A percentile compares a stretch with the other conserved stretches of the same genome.
phyloP scores from a whole-genome alignment of 306 rosid genomes.

The Heteromeles arbutifolia region DNA sequence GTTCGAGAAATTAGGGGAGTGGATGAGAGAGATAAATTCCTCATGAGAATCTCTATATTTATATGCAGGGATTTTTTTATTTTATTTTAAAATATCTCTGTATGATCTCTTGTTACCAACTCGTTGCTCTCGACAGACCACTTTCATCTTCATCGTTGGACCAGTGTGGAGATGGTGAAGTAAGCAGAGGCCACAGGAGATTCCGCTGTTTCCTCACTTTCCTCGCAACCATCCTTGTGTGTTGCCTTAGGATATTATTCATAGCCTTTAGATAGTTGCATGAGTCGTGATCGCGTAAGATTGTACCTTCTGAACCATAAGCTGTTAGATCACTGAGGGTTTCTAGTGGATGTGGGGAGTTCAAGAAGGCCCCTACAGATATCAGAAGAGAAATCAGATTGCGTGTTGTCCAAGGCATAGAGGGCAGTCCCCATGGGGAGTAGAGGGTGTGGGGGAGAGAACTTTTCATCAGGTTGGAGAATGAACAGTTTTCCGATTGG shows the following conservation, averaged over 20 bases:
- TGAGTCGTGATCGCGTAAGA: conserved; percentile 61
- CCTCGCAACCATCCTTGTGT: conserved; percentile 20
- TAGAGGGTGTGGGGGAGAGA: conserved; percentile 74
- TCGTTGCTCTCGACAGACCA: conserved; percentile 12
- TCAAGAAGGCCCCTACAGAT: conserved; percentile 47
- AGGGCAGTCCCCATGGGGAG: conserved; percentile 48
- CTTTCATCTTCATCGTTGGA: conserved; percentile 36
- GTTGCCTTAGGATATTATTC: conserved; percentile 39
- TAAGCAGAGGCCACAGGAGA: conserved; percentile 38
- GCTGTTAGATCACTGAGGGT: conserved; percentile 68
- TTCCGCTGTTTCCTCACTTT: conserved; percentile 34
- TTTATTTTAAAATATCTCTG: not conserved
- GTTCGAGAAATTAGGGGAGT: no score
- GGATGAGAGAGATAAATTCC: not conserved
- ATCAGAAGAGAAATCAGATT: conserved; percentile 34
- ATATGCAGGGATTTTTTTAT: not conserved
- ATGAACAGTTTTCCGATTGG: conserved; percentile 63
- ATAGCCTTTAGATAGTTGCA: conserved; percentile 58
- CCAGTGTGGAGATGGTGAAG: conserved; percentile 43
- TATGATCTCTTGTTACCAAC: conserved; percentile 29
- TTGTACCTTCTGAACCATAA: conserved; percentile 63
- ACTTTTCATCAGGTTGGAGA: conserved; percentile 67
- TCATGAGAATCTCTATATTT: not conserved
- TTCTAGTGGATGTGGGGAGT: conserved; percentile 60
- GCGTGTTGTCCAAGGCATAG: conserved; percentile 38